Percentiles rank a stretch among this genome's conserved stretches.
These are phyloP conservation scores for Parietichytrium sp. DNA, from an alignment of 108 stramenopile genomes.

Conservation along the genomic window DNA sequence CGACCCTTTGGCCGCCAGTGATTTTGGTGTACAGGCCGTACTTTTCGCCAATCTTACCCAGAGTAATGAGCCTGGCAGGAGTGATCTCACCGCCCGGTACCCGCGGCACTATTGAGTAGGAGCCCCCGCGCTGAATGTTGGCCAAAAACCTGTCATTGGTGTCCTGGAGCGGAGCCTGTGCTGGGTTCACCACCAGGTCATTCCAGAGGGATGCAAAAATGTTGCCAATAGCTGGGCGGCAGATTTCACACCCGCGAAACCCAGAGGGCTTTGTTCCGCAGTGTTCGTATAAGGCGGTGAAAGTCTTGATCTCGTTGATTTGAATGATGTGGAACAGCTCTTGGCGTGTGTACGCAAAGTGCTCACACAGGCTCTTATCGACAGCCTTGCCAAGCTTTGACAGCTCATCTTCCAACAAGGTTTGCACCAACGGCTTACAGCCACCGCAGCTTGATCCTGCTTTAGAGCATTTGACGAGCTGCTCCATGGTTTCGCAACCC, in stretches of 20 bases:
- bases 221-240: conserved; percentile 79
- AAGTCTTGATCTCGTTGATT: conserved; percentile 76
- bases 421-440: conserved; percentile 82
- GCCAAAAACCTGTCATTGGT: conserved; percentile 86
- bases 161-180: conserved; percentile 76
- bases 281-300: conserved; percentile 77
- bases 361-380: conserved; percentile 80
- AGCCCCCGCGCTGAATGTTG: conserved; percentile 90
- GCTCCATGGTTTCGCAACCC: conserved; percentile 73
- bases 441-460: conserved; percentile 90
- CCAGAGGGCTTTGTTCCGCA: conserved; percentile 67
- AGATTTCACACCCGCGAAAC: conserved; percentile 80
- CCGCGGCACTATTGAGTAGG: conserved; percentile 87
- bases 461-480: conserved; percentile 73
- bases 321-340: conserved; percentile 81
- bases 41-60: conserved; percentile 78
- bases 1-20: conserved; percentile 84
- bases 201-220: conserved; percentile 82
- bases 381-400: conserved; percentile 75
- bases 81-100: conserved; percentile 84
- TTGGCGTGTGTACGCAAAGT: conserved; percentile 77
- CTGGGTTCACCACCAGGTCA: conserved; percentile 69
- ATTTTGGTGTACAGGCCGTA: conserved; percentile 84
- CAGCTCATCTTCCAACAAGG: conserved; percentile 70
- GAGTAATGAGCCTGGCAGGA: conserved; percentile 78